These are phyloP conservation scores for Flaveria linearis DNA, from an alignment of 129 eudicot species.

Conservation along the genomic window DNA sequence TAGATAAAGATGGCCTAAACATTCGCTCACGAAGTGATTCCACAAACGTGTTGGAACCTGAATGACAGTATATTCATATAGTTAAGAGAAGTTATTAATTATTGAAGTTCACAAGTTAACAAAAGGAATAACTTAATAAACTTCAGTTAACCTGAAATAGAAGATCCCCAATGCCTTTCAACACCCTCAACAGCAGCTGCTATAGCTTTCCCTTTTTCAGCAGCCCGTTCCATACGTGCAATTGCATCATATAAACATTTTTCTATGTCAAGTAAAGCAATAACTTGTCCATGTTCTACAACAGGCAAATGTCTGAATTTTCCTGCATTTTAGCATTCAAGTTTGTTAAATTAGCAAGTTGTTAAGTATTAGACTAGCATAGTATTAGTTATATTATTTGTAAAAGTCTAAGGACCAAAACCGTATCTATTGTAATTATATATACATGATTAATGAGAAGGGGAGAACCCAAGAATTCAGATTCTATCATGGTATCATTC, in stretches of 20 bases:
- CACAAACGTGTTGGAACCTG: conserved; percentile 81
- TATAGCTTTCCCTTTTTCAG: conserved; percentile 98
- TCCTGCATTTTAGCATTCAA: conserved; percentile 48
- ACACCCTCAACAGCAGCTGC: conserved; percentile 99
- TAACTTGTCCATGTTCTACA: conserved; percentile 90
- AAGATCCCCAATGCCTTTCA: conserved; percentile 90
- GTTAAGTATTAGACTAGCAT: too few relatives aligned
- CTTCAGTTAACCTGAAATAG: conserved; percentile 61
- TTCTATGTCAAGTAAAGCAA: conserved; percentile 93
- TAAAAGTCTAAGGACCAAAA: too few relatives aligned
- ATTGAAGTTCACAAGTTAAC: not conserved
- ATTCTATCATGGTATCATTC: too few relatives aligned
- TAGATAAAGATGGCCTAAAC: conserved; percentile 90
- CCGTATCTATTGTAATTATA: too few relatives aligned
- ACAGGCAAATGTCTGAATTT: conserved; percentile 96
- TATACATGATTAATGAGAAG: too few relatives aligned
- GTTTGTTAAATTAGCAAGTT: conserved; percentile 10
- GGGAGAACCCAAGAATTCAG: too few relatives aligned
- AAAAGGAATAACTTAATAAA: not conserved
- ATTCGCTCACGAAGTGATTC: conserved; percentile 87
- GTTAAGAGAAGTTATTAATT: not conserved
- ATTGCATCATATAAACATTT: conserved; percentile 96
- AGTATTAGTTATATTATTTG: too few relatives aligned
- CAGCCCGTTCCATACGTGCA: conserved; percentile 97
- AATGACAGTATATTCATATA: not conserved